Evolutionary conservation across 2,329 filamentous ascomycete genomes (phyloP).

Genomic region (Lithohypha guttulata): DNA sequence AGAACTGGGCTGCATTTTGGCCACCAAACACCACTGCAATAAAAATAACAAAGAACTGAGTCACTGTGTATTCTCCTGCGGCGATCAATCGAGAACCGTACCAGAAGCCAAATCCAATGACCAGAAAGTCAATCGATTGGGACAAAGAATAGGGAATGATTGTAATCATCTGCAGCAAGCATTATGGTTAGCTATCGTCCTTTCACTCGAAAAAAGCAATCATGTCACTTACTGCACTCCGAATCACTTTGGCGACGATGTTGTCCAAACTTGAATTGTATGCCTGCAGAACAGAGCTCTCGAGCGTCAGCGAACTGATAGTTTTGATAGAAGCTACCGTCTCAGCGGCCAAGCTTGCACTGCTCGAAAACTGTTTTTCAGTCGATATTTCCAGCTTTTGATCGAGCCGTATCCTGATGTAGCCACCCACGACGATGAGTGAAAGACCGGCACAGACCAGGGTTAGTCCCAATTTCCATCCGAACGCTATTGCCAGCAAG

Average conservation of each 20-base stretch:
- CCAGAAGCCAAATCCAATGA: conserved; percentile 61
- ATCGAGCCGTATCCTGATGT: conserved; percentile 41
- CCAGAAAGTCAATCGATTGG: conserved; percentile 63
- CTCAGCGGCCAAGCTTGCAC: conserved; percentile 41
- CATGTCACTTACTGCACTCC: too few species aligned
- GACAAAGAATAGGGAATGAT: conserved; percentile 62
- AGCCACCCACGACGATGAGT: conserved; percentile 36
- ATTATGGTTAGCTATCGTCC: too few species aligned
- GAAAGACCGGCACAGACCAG: conserved; percentile 39
- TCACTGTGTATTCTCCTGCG: conserved; percentile 53
- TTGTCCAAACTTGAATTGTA: conserved; percentile 19
- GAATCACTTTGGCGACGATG: too few species aligned
- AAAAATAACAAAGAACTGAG: conserved; percentile 53
- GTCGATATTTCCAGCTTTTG: conserved; percentile 37
- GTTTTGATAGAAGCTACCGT: conserved; percentile 41
- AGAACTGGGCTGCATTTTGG: conserved; percentile 23
- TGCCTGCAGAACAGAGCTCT: conserved; percentile 30
- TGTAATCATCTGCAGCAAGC: conserved; percentile 37
- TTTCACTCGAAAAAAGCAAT: too few species aligned
- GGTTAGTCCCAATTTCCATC: conserved; percentile 41
- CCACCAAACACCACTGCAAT: conserved; percentile 29
- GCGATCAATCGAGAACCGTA: conserved; percentile 63
- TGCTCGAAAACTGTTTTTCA: conserved; percentile 35
- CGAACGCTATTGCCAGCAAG: conserved; percentile 36
- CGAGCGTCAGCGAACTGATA: conserved; percentile 40